Evolutionary conservation across 2,329 filamentous ascomycete species (phyloP), one percentile per base, ranked within the genome.

Genomic region (Phyllosticta ampelicida): DNA sequence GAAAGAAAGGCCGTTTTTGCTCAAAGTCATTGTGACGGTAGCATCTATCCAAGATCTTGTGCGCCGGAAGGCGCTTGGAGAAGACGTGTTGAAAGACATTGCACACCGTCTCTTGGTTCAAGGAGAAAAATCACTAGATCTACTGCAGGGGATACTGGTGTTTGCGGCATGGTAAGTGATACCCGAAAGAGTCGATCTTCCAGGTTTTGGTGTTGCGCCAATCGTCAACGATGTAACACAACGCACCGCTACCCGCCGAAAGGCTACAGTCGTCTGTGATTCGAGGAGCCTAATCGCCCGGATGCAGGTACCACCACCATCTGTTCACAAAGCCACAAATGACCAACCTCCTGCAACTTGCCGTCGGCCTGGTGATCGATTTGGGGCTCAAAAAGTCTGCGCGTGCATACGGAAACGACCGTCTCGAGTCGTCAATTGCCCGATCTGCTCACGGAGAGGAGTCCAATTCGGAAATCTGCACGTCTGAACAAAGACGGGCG

Each of bases 331-430:
- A 74, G 0, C 64, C 64, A 2, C 69, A 71, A 16, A 68, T 67
- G 2, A 76, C 73, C 3, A 70, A 67, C 0, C 60, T 77, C 0
- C 44, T 77, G 0, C 74, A 77, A 10, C 62, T 77, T 13, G 73
- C 73, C 2, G 61, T 70, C 0, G 70, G 71, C 0, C 59, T 77
- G 0, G 68, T 75, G 0, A 61, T 71, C 3, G 74, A 77, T 11
- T 66, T 77, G 1, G 69, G 68, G 0, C 61, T 77, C 0, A 70
- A 71, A 52, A 68, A 63, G 44, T 56, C 69, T 2, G 66, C 70
- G 0, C 62, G 65, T 2, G 60, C 62, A 1, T 62, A 60, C 10
- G 61, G 53, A 0, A n/a, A 26, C 9, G 54, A 59, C 29, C 23
- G 52, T 20, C 51, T 61, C 11, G 52, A 55, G 11, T 48, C 18